Evolutionary conservation across 768 basidiomycete genomes (phyloP).

Genomic region (Lactarius sp.): DNA sequence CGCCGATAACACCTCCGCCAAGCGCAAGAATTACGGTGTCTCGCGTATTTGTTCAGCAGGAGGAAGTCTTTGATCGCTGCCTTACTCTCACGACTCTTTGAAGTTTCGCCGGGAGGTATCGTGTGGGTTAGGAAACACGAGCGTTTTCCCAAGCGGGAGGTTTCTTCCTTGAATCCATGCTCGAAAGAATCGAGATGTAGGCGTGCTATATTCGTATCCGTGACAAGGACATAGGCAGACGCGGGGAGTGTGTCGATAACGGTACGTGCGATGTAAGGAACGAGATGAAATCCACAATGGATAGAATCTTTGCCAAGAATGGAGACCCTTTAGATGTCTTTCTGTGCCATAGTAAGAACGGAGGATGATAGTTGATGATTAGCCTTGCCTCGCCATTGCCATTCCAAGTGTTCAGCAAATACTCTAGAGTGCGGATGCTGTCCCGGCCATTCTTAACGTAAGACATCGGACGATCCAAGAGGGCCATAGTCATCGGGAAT

Average conservation of each 20-base stretch:
- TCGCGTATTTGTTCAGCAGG: conserved; percentile 73
- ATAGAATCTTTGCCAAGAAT: conserved; percentile 46
- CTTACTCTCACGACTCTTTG: conserved; percentile 88
- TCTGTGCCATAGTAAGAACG: conserved; percentile 17
- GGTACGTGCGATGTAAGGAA: conserved; percentile 68
- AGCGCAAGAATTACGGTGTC: conserved; percentile 92
- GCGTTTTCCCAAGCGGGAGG: conserved; percentile 29
- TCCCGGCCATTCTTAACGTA: neutral
- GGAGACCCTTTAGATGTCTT: conserved; percentile 41
- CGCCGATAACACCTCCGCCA: conserved; percentile 96
- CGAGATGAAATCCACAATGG: conserved; percentile 46
- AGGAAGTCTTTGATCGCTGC: conserved; percentile 93
- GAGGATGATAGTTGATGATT: neutral
- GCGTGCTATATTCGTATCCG: conserved; percentile 84
- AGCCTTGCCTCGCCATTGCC: too few species aligned
- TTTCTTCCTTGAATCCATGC: conserved; percentile 52
- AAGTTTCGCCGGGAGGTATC: conserved; percentile 87
- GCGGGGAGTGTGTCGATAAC: conserved; percentile 67
- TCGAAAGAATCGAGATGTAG: conserved; percentile 71
- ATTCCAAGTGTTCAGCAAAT: conserved; percentile 10
- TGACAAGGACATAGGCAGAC: conserved; percentile 86
- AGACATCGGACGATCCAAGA: neutral
- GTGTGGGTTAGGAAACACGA: conserved; percentile 73
- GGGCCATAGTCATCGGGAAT: conserved; percentile 1
- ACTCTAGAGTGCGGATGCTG: neutral